Base-by-base conservation (phyloP, 164 flowering plant species). In the Malania oleifera region DNA sequence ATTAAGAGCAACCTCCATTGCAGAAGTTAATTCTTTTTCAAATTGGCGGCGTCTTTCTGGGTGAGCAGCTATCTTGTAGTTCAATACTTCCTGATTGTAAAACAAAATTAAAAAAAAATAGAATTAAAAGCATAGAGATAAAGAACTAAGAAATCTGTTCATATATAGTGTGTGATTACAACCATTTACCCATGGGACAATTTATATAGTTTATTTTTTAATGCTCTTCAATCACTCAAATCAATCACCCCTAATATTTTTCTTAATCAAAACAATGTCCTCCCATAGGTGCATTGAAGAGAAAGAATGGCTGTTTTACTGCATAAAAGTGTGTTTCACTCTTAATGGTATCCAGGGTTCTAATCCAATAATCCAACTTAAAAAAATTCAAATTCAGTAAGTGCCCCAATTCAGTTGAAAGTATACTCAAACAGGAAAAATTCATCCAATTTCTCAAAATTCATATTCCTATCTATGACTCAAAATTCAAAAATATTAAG, bases 41-140 rank as follows among this genome's bases (percentile, higher is more conserved):
- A 91, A 95, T 67, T 84, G 95, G 34, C 96, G 96, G 12, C 99
- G 91, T 63, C 98, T 79, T 71, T 91, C 98, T 29, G 95, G 88
- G 29, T 92, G 96, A 74, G 88, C 96, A 38, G 99, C 82, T 73
- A 89, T 89, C 75, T 82, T 89, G 65, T 89, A 85, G 79, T 85
- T 95, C 59, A 72, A 82, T 24, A 77, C 83, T 72, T 95, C 99
- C 99, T 95, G 85, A 52, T 62, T 31, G 55, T 9, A 31, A 51
- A 20, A 70, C 31, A 65, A 8, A 31, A 49, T 28, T n/a, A n/a
- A 61, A 62, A 27, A 48, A 13, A 35, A 18, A 12, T 19, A 38
- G 6, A 56, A 56, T 18, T 31, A 24, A 28, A 34, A 31, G 23
- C 26, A 39, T 2, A 2, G 24, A 23, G 18, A 19, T 6, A 27